Evolutionary conservation across 129 eudicot species (phyloP).

Genomic region (Flaveria linearis): DNA sequence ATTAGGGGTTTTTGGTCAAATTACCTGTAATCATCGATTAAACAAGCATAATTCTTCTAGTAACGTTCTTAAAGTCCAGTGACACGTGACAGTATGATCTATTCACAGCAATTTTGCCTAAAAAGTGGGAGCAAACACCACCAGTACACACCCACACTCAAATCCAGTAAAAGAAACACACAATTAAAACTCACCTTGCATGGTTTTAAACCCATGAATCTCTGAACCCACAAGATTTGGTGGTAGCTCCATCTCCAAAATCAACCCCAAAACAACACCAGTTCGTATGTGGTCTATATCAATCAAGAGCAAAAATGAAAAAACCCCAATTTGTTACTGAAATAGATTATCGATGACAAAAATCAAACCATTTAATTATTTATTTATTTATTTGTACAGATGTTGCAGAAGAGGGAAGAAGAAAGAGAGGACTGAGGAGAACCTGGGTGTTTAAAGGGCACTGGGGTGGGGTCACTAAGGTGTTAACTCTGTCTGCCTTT

Average conservation of each 20-base stretch:
- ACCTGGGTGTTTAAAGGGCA: conserved; percentile 19
- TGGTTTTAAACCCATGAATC: conserved; percentile 88
- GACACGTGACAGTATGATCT: neutral
- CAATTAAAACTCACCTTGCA: conserved; percentile 50
- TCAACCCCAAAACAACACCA: neutral
- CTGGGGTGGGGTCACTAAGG: conserved; percentile 6
- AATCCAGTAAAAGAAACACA: neutral
- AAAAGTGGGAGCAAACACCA: conserved; percentile 7
- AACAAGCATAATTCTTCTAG: neutral
- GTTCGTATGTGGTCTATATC: neutral
- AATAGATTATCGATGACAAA: no score
- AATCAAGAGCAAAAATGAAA: neutral
- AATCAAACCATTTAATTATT: neutral
- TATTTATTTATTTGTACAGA: neutral
- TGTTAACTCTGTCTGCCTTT: conserved; percentile 5
- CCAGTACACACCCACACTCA: neutral
- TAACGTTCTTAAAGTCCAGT: no score
- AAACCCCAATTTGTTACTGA: neutral
- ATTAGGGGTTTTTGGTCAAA: neutral
- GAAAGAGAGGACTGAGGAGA: neutral
- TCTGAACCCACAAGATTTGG: conserved; percentile 58
- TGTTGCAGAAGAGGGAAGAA: neutral
- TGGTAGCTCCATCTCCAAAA: conserved; percentile 46
- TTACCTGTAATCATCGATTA: neutral
- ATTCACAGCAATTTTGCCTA: conserved; percentile 10